Conservation (phyloP, 768 basidiomycete genomes). For the Suillus paluster region DNA sequence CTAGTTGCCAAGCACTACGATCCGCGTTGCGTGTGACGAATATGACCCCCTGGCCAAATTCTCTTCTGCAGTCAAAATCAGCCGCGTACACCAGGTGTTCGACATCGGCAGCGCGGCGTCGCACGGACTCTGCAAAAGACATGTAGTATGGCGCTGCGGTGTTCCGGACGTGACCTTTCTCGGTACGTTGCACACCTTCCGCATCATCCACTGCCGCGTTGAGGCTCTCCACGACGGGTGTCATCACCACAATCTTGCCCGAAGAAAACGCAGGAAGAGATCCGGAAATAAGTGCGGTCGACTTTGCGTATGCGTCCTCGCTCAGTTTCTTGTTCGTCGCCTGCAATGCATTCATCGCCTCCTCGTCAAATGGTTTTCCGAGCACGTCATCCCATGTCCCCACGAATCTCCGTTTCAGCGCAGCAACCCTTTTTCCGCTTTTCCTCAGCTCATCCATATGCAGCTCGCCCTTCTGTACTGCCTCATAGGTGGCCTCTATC, state of each 20-base stretch:
- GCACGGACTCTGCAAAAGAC: constrained; percentile 48
- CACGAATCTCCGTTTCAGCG: constrained; percentile 55
- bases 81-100: constrained; percentile 53
- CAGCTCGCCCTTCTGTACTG: constrained; percentile 50
- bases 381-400: constrained; percentile 50
- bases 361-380: constrained; percentile 26
- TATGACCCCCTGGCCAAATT: constrained; percentile 27
- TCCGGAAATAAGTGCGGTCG: constrained; percentile 53
- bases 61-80: constrained; percentile 3
- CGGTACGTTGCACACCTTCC: constrained; percentile 47
- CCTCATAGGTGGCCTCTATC: constrained; percentile 53
- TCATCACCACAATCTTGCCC: constrained; percentile 49
- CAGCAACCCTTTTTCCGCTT: constrained; percentile 51
- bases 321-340: constrained; percentile 47
- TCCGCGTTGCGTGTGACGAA: constrained; percentile 66
- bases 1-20: constrained; percentile 55
- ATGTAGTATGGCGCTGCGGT: constrained; percentile 61
- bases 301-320: constrained; percentile 47
- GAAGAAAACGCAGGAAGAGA: constrained; percentile 33
- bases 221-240: constrained; percentile 59
- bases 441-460: constrained; percentile 39
- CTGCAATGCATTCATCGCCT: constrained; percentile 36
- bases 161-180: constrained; percentile 51
- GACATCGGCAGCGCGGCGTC: constrained; percentile 31
- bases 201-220: constrained; percentile 67